phyloP scores from a whole-genome alignment of 2,329 filamentous ascomycete species.

The Calonectria pteridis region DNA sequence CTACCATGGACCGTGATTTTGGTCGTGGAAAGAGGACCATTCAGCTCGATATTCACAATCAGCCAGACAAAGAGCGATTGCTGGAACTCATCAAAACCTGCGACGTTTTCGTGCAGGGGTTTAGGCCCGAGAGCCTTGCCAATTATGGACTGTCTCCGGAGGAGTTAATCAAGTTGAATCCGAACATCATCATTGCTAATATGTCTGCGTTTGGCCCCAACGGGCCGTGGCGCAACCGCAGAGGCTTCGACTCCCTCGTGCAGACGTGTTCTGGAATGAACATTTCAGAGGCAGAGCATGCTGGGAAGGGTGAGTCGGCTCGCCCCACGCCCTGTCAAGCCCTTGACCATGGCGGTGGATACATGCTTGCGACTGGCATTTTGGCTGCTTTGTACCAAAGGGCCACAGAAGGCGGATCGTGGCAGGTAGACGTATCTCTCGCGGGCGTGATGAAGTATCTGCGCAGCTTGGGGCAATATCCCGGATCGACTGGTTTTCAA shows the following conservation, averaged over 20 bases:
- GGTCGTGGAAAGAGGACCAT: conserved; percentile 75
- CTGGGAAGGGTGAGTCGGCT: background rate
- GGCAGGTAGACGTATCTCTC: background rate
- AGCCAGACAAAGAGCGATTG: background rate
- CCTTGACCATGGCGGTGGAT: background rate
- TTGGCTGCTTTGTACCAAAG: background rate
- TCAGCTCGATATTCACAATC: conserved; percentile 69
- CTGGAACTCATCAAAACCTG: background rate
- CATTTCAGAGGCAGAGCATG: background rate
- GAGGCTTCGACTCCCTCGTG: background rate
- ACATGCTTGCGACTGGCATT: background rate
- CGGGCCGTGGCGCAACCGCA: background rate
- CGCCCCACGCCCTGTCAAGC: background rate
- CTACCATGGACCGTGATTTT: conserved; percentile 75
- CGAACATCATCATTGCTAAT: background rate
- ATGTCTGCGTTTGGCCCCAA: background rate
- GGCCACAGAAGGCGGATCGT: background rate
- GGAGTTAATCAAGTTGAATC: background rate
- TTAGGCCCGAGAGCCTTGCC: background rate
- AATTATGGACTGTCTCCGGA: background rate
- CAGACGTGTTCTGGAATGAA: background rate
- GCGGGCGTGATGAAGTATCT: background rate
- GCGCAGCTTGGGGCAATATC: background rate
- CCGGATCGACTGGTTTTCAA: background rate
- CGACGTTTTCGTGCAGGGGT: background rate